Evolutionary conservation across 2,329 filamentous ascomycete species (phyloP).

Genomic region (Trichoderma citrinoviride): DNA sequence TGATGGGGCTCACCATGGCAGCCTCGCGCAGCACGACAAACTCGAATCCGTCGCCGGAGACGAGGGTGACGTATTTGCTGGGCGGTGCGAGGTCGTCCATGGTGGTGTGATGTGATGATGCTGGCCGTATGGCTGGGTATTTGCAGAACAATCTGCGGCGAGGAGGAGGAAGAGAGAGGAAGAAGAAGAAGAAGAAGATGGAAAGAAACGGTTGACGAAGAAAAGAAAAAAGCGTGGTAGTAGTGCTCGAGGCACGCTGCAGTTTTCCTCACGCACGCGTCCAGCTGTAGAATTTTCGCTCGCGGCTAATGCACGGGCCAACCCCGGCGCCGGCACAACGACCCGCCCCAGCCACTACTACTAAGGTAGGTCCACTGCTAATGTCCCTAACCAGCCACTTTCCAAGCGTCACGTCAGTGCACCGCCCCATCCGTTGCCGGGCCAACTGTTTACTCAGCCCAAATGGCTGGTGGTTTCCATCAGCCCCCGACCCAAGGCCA

Average conservation of each 20-base stretch:
- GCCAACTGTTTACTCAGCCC: slow-evolving; percentile 36
- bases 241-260: too few species aligned
- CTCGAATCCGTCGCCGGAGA: slow-evolving; percentile 73
- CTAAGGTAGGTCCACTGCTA: not conserved
- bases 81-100: slow-evolving; percentile 29
- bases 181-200: slow-evolving; percentile 12
- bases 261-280: slow-evolving; percentile 7
- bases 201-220: slow-evolving; percentile 36
- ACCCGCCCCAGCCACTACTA: slow-evolving; percentile 7
- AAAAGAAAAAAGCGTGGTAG: not conserved
- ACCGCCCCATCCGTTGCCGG: slow-evolving; percentile 31
- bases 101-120: not conserved
- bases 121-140: too few species aligned
- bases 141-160: not conserved
- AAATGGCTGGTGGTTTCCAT: slow-evolving; percentile 1
- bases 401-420: slow-evolving; percentile 19
- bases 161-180: slow-evolving; percentile 19
- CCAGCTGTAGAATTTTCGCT: slow-evolving; percentile 5
- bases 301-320: slow-evolving; percentile 17
- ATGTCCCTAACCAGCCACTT: too few species aligned
- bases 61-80: slow-evolving; percentile 72
- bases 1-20: slow-evolving; percentile 65
- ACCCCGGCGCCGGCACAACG: slow-evolving; percentile 9
- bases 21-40: slow-evolving; percentile 72
- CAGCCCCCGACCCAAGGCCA: slow-evolving; percentile 1